Evolutionary conservation across 176 grass and related monocot species (phyloP), one percentile per base, ranked within the genome.

Genomic region (Thinopyrum elongatum): DNA sequence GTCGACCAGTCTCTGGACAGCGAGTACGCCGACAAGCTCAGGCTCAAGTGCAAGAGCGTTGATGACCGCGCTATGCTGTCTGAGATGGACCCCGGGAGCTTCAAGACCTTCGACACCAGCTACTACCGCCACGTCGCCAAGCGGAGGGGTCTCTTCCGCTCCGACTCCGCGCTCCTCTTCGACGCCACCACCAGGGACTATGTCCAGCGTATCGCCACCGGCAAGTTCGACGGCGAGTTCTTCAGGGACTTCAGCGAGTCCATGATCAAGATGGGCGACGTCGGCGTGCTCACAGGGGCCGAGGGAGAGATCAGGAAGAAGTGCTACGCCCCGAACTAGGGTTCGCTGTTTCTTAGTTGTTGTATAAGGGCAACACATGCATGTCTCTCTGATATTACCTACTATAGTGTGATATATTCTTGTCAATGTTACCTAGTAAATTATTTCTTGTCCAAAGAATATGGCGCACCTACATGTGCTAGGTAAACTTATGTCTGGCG

Each of bases 261-360:
- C n/a, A 77, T 85, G 73, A n/a, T 85, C 9, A 85, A 85, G 83
- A 85, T 85, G 83, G 83, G 83, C 30, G 34, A 27, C 1, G 16
- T 78, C 6, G 62, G 49, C 14, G 74, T 85, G 72, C 83, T 85
- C 83, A 85, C 83, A 3, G 83, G 83, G 4, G 8, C 64, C 13
- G 72, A 66, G 29, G 83, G 83, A 3, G 83, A 85, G 72, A 77
- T 85, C 72, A 85, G 83, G 60, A 61, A 77, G 11, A 84, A 84
- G 27, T 81, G 79, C 62, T 67, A 13, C 79, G 61, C 42, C 15
- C 35, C 64, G 0, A 80, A 80, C 38, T 58, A 58, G 53, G 0
- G 2, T 22, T 58, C 53, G 53, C 22, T 22, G 53, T 3, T 58
- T 22, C 53, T 58, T 22, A 58, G 19, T 58, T 58, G 19, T 58